phyloP scores from a whole-genome alignment of 2,329 filamentous ascomycete genomes.

The Colletotrichum paranaense region DNA sequence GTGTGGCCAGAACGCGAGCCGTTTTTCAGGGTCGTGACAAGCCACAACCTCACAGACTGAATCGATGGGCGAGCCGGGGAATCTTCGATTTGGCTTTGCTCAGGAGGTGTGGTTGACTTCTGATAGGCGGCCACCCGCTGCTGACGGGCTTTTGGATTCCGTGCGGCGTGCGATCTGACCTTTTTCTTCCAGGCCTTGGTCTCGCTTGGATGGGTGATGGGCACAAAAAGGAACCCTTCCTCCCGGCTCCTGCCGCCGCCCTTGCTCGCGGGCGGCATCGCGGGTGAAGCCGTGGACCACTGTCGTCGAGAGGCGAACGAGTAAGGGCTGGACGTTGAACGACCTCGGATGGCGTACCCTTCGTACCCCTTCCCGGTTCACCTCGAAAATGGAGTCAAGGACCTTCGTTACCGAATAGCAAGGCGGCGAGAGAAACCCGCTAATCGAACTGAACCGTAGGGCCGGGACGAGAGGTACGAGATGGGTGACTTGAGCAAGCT shows the following conservation, averaged over 20 bases:
- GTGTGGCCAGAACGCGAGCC: neutral
- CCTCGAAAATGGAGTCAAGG: neutral
- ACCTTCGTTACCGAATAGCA: neutral
- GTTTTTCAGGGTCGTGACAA: neutral
- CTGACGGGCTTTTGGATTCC: constrained; percentile 25
- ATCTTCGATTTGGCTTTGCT: neutral
- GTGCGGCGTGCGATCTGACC: constrained; percentile 39
- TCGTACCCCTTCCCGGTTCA: neutral
- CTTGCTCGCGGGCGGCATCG: constrained; percentile 6
- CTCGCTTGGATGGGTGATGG: constrained; percentile 35
- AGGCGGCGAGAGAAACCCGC: neutral
- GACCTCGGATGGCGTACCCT: neutral
- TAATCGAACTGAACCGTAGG: neutral
- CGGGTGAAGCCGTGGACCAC: neutral
- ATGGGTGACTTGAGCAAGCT: neutral
- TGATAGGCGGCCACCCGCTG: constrained; percentile 31
- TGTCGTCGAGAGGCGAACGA: neutral
- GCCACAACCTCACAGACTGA: neutral
- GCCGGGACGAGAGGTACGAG: neutral
- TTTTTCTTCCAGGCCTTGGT: constrained; percentile 23
- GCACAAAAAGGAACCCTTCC: constrained; percentile 36
- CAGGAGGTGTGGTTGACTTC: neutral
- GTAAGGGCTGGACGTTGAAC: neutral
- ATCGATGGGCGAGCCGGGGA: neutral
- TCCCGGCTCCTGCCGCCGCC: neutral